phyloP scores from a whole-genome alignment of 1,284 basidiomycete genomes.

The Bjerkandera adusta region DNA sequence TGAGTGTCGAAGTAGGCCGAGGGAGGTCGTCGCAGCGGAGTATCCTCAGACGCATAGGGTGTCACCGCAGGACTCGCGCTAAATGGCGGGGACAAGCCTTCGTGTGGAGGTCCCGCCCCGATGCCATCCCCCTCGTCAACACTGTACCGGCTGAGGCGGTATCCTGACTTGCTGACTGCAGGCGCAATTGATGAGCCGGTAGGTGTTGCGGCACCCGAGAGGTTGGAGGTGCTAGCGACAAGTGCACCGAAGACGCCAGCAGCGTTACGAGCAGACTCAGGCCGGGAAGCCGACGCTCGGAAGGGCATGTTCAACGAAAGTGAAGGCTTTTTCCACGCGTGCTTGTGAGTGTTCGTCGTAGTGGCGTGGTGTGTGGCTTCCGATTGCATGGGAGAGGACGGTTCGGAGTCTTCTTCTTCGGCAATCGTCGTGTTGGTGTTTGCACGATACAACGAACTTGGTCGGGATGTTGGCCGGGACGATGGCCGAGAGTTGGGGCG shows the following conservation, averaged over 20 bases:
- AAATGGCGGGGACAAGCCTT: too few relatives aligned
- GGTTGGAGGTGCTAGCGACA: slow-evolving; percentile 69
- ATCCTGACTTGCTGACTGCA: slow-evolving; percentile 66
- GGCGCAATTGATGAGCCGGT: slow-evolving; percentile 55
- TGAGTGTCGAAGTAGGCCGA: not conserved
- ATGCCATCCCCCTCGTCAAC: too few relatives aligned
- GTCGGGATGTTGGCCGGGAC: too few relatives aligned
- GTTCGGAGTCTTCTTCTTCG: not conserved
- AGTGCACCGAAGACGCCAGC: slow-evolving; percentile 75
- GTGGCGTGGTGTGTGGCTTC: not conserved
- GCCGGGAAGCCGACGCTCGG: slow-evolving; percentile 3
- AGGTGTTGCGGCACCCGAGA: slow-evolving; percentile 60
- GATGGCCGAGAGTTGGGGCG: too few relatives aligned
- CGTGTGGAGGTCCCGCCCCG: too few relatives aligned
- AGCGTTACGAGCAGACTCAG: slow-evolving; percentile 32
- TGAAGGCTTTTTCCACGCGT: not conserved
- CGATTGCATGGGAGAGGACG: not conserved
- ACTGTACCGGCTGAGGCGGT: slow-evolving; percentile 62
- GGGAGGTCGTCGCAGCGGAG: too few relatives aligned
- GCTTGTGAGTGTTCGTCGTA: not conserved
- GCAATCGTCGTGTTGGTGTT: slow-evolving; percentile 4
- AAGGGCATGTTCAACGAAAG: not conserved
- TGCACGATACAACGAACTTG: slow-evolving; percentile 19
- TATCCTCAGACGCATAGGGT: too few relatives aligned
- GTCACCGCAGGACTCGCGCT: too few relatives aligned